These are phyloP conservation scores for Gelatoporia subvermispora DNA, from an alignment of 768 basidiomycete species.

Conservation along the genomic window DNA sequence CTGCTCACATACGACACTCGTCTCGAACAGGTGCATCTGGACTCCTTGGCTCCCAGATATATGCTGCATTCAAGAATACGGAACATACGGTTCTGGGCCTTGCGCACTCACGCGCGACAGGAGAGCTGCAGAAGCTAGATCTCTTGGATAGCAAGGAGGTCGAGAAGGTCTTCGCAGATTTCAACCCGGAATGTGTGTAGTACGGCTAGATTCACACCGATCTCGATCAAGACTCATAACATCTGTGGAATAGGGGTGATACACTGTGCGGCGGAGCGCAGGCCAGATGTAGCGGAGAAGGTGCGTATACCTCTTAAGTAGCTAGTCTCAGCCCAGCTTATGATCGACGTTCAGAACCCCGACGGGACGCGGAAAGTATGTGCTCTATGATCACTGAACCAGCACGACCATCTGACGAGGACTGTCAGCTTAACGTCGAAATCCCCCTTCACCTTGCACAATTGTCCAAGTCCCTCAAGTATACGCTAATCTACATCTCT, in stretches of 20 bases:
- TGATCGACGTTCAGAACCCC: constrained; percentile 47
- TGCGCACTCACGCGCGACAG: constrained; percentile 62
- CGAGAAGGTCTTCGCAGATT: constrained; percentile 46
- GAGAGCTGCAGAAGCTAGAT: constrained; percentile 57
- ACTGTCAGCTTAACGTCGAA: constrained; percentile 76
- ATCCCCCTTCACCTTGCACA: constrained; percentile 71
- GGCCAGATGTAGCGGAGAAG: constrained; percentile 91
- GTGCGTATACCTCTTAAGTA: constrained; percentile 37
- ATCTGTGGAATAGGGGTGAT: too few species aligned
- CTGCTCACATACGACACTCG: neutral
- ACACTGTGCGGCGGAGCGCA: constrained; percentile 92
- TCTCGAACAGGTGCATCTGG: constrained; percentile 76
- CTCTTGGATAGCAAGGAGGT: constrained; percentile 56
- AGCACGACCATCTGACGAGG: too few species aligned
- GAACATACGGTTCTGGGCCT: constrained; percentile 55
- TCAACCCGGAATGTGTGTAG: constrained; percentile 67
- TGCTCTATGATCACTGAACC: neutral
- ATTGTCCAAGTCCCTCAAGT: constrained; percentile 56
- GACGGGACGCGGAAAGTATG: constrained; percentile 58
- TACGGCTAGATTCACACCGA: too few species aligned
- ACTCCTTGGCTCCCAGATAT: constrained; percentile 79
- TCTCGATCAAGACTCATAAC: too few species aligned
- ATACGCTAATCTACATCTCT: constrained; percentile 85
- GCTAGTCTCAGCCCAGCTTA: too few species aligned
- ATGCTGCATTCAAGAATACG: constrained; percentile 51